Evolutionary conservation across 2,329 filamentous ascomycete genomes (phyloP), one percentile per base, ranked within the genome.

Genomic region (Microcera coccophila): DNA sequence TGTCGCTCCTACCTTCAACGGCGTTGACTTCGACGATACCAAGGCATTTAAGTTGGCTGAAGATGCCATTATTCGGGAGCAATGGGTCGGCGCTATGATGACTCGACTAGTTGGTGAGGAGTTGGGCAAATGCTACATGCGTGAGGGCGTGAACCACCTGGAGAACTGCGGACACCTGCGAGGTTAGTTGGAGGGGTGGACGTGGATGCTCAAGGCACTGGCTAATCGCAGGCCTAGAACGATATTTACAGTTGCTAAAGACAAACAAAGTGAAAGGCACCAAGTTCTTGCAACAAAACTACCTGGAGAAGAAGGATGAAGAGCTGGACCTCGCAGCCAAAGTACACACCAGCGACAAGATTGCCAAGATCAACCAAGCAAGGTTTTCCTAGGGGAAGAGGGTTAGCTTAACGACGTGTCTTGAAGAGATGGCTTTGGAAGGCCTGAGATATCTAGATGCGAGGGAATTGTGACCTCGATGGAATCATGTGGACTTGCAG

Each of bases 1-100:
- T 51, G 88, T 93, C 44, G 76, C 86, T 50, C 84, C 87, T 26
- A 90, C 85, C 46, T 93, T 93, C 67, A 87, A 90, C 60, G 87
- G 87, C 55, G 87, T 93, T 63, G 84, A 91, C 73, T 93, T 85
- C 72, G 84, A 90, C 54, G 85, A 93, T 72, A 89, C 83, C 65
- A 81, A 80, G 64, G 80, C 81, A 56, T 75, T 93, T 64, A 93
- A 91, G 74, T 82, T 82, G 48, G 87, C 87, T 41, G 87, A 91
- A 65, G 87, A 93, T 65, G 79, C 87, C 52, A 78, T 93, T 44
- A 79, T 93, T 58, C 78, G 87, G 50, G 87, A 93, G 72, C 87
- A 93, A 73, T 93, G 88, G 88, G 86, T 93, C 47, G 82, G 81
- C 65, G 83, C 84, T 65, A 93, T 93, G 87, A 93, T 90, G 87